Conservation (phyloP, 208 protist genomes). For the Crithidia thermophila region DNA sequence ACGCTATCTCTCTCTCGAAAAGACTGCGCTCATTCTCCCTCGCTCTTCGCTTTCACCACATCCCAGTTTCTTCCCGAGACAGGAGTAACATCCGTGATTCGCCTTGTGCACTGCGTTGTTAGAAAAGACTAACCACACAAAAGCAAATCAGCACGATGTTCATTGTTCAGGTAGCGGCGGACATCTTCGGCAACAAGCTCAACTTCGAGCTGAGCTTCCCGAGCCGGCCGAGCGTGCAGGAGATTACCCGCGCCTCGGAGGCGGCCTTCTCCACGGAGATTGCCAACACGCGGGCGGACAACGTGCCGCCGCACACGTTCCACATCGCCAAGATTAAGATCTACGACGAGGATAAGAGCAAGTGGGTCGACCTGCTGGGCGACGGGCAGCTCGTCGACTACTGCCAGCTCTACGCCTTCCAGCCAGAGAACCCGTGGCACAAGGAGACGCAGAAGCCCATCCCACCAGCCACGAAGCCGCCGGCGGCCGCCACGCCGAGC, state of each 20-base stretch:
- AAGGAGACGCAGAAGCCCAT: conserved; percentile 92
- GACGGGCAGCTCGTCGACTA: conserved; percentile 82
- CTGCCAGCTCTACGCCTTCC: conserved; percentile 92
- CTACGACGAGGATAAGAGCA: conserved; percentile 88
- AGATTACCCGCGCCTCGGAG: conserved; percentile 69
- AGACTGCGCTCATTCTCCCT: too few relatives aligned
- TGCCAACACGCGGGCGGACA: conserved; percentile 65
- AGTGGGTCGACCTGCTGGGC: conserved; percentile 86
- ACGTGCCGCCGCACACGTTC: conserved; percentile 81
- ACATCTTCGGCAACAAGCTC: conserved; percentile 91
- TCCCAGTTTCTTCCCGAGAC: too few relatives aligned
- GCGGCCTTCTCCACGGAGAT: conserved; percentile 81
- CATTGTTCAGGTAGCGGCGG: conserved; percentile 83
- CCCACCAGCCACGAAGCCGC: conserved; percentile 79
- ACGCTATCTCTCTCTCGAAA: too few relatives aligned
- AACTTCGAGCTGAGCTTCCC: conserved; percentile 92
- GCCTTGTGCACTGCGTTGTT: too few relatives aligned
- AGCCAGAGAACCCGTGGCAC: conserved; percentile 91
- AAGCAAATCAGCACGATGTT: conserved; percentile 50
- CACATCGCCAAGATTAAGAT: conserved; percentile 85
- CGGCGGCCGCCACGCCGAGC: conserved; percentile 29
- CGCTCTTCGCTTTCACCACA: too few relatives aligned
- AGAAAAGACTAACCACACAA: neutral
- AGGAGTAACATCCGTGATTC: too few relatives aligned
- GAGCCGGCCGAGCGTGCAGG: conserved; percentile 57